phyloP scores from a whole-genome alignment of 2,329 filamentous ascomycete genomes.

The Aspergillus sp. region DNA sequence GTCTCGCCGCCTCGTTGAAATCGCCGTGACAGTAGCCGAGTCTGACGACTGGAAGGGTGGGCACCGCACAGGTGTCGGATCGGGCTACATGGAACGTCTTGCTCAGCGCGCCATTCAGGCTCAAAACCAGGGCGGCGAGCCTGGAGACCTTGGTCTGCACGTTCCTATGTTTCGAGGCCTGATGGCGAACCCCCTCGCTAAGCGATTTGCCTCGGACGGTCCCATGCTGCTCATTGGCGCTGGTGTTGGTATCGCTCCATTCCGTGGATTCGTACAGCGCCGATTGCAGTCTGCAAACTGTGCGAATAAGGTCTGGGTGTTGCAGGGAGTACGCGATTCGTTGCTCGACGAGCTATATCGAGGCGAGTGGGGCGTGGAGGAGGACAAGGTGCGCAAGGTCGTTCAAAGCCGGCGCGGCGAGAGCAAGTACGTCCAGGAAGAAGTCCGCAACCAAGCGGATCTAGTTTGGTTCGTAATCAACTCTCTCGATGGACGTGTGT shows the following conservation, averaged over 20 bases:
- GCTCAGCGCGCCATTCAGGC: conserved; percentile 73
- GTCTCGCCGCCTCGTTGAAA: conserved; percentile 81
- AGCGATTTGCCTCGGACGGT: conserved; percentile 88
- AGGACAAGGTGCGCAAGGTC: conserved; percentile 81
- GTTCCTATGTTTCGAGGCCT: conserved; percentile 98
- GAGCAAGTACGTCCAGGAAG: conserved; percentile 93
- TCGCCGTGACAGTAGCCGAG: conserved; percentile 96
- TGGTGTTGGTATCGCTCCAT: conserved; percentile 94
- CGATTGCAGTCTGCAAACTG: conserved; percentile 92
- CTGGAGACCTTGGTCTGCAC: conserved; percentile 64
- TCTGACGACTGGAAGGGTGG: conserved; percentile 76
- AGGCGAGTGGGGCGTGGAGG: conserved; percentile 93
- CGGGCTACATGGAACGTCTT: conserved; percentile 89
- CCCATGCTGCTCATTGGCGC: conserved; percentile 98
- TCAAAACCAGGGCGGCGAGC: conserved; percentile 62
- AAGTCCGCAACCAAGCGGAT: conserved; percentile 87
- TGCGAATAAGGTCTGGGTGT: conserved; percentile 96
- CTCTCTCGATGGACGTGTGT: conserved; percentile 90
- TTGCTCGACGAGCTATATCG: conserved; percentile 95
- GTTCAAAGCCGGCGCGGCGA: conserved; percentile 77
- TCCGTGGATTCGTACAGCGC: conserved; percentile 96
- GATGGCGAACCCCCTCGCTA: conserved; percentile 94
- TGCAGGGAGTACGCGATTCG: conserved; percentile 92
- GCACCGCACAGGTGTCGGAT: conserved; percentile 80
- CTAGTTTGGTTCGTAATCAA: conserved; percentile 99